phyloP scores from a whole-genome alignment of 1,284 basidiomycete species.

The Boletus mariae region DNA sequence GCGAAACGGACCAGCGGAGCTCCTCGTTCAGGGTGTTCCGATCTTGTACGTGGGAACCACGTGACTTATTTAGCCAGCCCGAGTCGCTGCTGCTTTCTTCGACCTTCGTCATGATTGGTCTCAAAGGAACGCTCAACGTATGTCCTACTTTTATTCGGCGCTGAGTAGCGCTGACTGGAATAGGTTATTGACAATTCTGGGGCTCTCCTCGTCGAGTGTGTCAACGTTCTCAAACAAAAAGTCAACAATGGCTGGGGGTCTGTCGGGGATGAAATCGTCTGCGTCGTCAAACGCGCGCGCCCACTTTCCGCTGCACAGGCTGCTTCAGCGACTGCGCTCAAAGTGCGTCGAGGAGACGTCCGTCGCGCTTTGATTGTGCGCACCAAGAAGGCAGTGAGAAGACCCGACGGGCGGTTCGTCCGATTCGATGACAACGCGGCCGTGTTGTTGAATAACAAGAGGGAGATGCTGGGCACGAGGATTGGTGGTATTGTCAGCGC shows the following conservation, averaged over 20 bases:
- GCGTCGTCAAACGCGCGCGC: slow-evolving; percentile 91
- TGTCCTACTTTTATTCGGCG: slow-evolving; percentile 23
- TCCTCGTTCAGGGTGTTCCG: slow-evolving; percentile 10
- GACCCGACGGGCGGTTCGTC: slow-evolving; percentile 85
- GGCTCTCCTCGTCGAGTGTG: slow-evolving; percentile 91
- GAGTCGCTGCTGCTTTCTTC: not conserved
- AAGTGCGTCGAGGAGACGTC: slow-evolving; percentile 91
- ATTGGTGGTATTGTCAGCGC: slow-evolving; percentile 92
- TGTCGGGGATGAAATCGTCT: slow-evolving; percentile 95
- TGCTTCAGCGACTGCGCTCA: slow-evolving; percentile 65
- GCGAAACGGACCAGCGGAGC: slow-evolving; percentile 12
- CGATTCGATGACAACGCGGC: slow-evolving; percentile 98
- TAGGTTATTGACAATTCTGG: slow-evolving; percentile 99
- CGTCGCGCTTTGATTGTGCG: slow-evolving; percentile 93
- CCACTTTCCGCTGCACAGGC: slow-evolving; percentile 67
- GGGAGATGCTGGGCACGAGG: slow-evolving; percentile 94
- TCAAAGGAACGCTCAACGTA: slow-evolving; percentile 87
- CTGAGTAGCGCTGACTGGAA: not conserved
- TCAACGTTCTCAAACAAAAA: slow-evolving; percentile 96
- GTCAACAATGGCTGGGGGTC: slow-evolving; percentile 82
- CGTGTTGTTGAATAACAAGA: slow-evolving; percentile 94
- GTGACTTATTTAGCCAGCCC: slow-evolving; percentile 18
- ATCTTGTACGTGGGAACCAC: slow-evolving; percentile 16
- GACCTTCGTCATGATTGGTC: slow-evolving; percentile 74
- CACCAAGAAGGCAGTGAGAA: slow-evolving; percentile 75